phyloP scores from a whole-genome alignment of 2,329 filamentous ascomycete genomes.

The Ceratocystis smalleyi region DNA sequence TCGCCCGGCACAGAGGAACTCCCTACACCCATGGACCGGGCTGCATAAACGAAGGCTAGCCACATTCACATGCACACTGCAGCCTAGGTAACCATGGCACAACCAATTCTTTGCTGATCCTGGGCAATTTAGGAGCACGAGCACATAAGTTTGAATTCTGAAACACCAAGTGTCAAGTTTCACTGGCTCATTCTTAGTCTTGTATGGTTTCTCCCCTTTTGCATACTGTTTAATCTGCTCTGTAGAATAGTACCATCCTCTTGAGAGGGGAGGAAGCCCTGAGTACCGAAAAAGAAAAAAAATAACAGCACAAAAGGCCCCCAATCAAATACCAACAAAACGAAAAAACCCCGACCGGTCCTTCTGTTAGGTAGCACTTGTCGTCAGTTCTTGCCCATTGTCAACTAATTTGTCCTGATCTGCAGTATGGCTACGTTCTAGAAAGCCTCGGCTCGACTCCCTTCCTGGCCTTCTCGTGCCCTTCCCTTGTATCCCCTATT shows the following conservation, averaged over 20 bases:
- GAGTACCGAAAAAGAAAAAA: too few relatives aligned
- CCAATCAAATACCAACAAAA: too few relatives aligned
- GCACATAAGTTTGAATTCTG: neutral
- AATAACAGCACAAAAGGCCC: too few relatives aligned
- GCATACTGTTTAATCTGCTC: conserved; percentile 1
- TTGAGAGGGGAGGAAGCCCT: too few relatives aligned
- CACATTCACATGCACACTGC: neutral
- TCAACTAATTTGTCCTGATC: neutral
- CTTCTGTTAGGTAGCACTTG: neutral
- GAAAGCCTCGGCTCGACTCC: neutral
- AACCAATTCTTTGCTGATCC: neutral
- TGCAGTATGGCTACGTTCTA: neutral
- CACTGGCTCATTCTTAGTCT: neutral
- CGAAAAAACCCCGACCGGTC: too few relatives aligned
- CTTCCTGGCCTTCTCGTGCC: neutral
- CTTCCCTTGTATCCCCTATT: too few relatives aligned
- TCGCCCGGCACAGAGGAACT: neutral
- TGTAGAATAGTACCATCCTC: too few relatives aligned
- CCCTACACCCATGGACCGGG: neutral
- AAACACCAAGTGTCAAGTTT: conserved; percentile 11
- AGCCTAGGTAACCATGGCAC: neutral
- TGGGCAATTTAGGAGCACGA: neutral
- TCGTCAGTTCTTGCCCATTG: neutral
- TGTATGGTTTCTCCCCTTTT: conserved; percentile 15
- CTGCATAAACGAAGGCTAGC: neutral